Evolutionary conservation across 1,284 basidiomycete species (phyloP), one percentile per base, ranked within the genome.

Genomic region (Ganoderma multipileum): DNA sequence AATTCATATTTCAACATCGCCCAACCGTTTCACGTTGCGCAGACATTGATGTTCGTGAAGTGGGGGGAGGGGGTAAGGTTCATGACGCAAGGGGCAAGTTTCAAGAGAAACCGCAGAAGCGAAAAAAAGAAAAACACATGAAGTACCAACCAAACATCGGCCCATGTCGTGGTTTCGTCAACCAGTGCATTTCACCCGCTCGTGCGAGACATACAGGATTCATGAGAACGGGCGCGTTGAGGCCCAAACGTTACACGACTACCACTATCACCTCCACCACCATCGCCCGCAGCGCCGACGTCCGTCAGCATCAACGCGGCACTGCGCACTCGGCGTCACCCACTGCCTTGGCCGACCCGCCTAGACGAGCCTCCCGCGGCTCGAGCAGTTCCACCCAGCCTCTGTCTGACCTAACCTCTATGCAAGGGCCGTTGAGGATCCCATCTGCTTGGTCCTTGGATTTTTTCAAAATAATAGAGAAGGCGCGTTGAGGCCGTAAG

Each of bases 401-500:
- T 72, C 69, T 66, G 26, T 39, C 58, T 26, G 67, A 69, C 71
- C 69, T 72, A 72, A 73, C 74, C 72, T 76, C 72, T 73, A 58
- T 59, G 41, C 44, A 71, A 75, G 75, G 77, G 77, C 75, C 76
- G 78, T 79, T 79, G 77, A 79, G 73, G 76, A 77, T 79, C 77
- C 76, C 74, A 72, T 76, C 68, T 70, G 66, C 69, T 68, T 67
- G 76, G 75, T 69, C 68, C 71, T 69, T 72, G 58, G n/a, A 28
- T 23, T 70, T 72, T 68, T 65, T 64, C 38, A 20, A 60, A 39
- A 41, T 41, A 28, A 58, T 28, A 60, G 71, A 74, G 71, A 71
- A 74, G 78, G 78, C 77, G 73, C 76, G 78, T 79, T 79, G 78
- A 92, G 91, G 91, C 91, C 91, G 82, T 84, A 81, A 72, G 67